Evolutionary conservation across 768 basidiomycete genomes (phyloP).

Genomic region (Boletus speciosus): DNA sequence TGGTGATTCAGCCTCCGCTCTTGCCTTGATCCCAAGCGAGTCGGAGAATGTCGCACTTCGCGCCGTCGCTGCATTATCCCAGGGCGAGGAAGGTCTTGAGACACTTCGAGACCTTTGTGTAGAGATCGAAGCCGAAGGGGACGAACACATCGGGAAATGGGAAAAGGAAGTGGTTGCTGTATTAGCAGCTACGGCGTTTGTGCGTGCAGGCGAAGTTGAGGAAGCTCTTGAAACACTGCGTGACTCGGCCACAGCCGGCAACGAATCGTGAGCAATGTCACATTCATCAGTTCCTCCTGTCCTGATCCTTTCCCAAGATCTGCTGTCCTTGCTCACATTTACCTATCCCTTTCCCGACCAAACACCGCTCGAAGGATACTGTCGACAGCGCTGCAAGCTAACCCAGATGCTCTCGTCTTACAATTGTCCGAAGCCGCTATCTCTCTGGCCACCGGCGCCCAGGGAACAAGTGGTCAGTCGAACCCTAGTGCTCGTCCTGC

Average conservation of each 20-base stretch:
- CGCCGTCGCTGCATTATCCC: conserved; percentile 72
- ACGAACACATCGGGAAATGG: conserved; percentile 58
- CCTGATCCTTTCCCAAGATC: conserved; percentile 45
- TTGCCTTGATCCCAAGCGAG: conserved; percentile 52
- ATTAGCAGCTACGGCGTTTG: conserved; percentile 84
- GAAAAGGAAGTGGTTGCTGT: conserved; percentile 76
- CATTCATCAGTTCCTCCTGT: background rate
- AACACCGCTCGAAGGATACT: conserved; percentile 87
- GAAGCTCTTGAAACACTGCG: conserved; percentile 90
- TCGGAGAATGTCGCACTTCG: conserved; percentile 65
- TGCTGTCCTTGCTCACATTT: conserved; percentile 79
- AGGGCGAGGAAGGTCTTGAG: conserved; percentile 61
- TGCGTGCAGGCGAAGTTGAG: conserved; percentile 79
- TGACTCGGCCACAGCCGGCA: conserved; percentile 63
- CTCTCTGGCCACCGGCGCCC: conserved; percentile 70
- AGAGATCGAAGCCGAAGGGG: conserved; percentile 75
- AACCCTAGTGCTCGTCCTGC: conserved; percentile 23
- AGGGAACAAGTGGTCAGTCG: conserved; percentile 45
- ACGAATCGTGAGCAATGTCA: conserved; percentile 70
- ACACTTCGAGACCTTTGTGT: conserved; percentile 81
- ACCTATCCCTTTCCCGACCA: conserved; percentile 84
- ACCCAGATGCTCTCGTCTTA: conserved; percentile 85
- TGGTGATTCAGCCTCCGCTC: conserved; percentile 52
- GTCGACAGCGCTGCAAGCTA: conserved; percentile 77
- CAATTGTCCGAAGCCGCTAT: conserved; percentile 87